Evolutionary conservation across 768 basidiomycete genomes (phyloP), one percentile per base, ranked within the genome.

Genomic region (Hericium alpestre): DNA sequence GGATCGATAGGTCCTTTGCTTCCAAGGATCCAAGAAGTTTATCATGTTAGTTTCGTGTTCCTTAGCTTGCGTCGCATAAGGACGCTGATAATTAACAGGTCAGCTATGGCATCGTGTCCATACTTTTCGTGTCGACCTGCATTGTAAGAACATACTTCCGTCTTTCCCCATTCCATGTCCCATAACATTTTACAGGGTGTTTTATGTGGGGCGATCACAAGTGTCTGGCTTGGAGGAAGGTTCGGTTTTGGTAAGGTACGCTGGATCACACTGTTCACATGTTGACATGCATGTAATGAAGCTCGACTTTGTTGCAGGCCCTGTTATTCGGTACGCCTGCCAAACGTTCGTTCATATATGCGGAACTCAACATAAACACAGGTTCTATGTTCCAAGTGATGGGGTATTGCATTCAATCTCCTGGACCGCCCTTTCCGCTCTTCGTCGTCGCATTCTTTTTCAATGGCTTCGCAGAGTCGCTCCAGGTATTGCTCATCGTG

Each of bases 1-100:
- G 84, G 82, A 13, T 77, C 82, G 0, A 79, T 80, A 13, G 90
- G 90, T 2, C 87, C 90, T 1, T 69, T 93, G 18, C 69, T 92
- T 4, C 89, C 87, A 1, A 75, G 81, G 11, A 83, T 92, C 51
- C 87, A 87, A 66, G 66, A 69, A 6, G 76, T 79, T 65, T 79
- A 79, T 65, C 71, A 72, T 62, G 79, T 43, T 15, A 43, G 41
- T 43, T 43, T 18, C 13, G 12, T 43, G 10, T 12, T 15, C 18
- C 18, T 18, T 2, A 8, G 16, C 15, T 43, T 2, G 41, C 25
- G 41, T n/a, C 13, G 25, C 46, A 23, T 32, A 56, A 80, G 76
- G 71, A 82, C 79, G 60, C 71, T 74, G 6, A 64, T 80, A 1
- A 82, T 86, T 18, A 13, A 40, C 37, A 62, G 60, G 60, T 63